Base-by-base conservation (phyloP, 371 early-diverging fungal genomes). In the Synchytrium microbalum region DNA sequence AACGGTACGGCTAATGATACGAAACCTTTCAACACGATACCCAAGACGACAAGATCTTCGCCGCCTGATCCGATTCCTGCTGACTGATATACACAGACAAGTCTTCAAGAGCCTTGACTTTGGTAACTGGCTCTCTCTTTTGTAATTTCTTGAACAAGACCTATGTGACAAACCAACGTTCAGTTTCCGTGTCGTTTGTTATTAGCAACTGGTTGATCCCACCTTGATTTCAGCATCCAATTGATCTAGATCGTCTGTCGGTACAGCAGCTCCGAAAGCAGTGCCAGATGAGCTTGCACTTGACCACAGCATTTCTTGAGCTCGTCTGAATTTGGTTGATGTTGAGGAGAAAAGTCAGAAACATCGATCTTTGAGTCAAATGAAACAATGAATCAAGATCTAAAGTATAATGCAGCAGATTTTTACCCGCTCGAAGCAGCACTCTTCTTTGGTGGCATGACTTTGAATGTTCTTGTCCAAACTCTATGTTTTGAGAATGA, bases 231-330 rank as follows among this genome's bases (percentile, higher is more conserved):
- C 56, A 25, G 54, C 58, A 51, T 27, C 67, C 10, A 31, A 38
- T 5, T 38, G 46, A 19, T 38, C 46, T 38, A 19, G 10, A 38
- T 38, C 46, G 19, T 38, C 46, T 19, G 46, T 19, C 5, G 46
- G 10, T 19, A 19, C 10, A 19, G 19, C 46, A 19, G 46, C 19
- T 5, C 46, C 19, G 5, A 19, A 5, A 38, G 19, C 10, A 19
- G 46, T 38, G 46, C 76, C 73, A 23, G 76, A 64, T 26, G 75
- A 66, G 54, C 69, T 68, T n/a, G 59, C 52, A 1, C 61, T 60
- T 1, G 46, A 54, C n/a, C 60, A 25, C 13, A 82, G 68, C 2
- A 86, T 67, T 54, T 88, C 88, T 24, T 88, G 88, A 26, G 89
- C 88, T 55, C 89, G 89, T 70, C 89, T 88, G 63, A 10, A 33